These are phyloP conservation scores for Penicillium desertorum DNA, from an alignment of 495 filamentous ascomycete genomes.

Conservation along the genomic window DNA sequence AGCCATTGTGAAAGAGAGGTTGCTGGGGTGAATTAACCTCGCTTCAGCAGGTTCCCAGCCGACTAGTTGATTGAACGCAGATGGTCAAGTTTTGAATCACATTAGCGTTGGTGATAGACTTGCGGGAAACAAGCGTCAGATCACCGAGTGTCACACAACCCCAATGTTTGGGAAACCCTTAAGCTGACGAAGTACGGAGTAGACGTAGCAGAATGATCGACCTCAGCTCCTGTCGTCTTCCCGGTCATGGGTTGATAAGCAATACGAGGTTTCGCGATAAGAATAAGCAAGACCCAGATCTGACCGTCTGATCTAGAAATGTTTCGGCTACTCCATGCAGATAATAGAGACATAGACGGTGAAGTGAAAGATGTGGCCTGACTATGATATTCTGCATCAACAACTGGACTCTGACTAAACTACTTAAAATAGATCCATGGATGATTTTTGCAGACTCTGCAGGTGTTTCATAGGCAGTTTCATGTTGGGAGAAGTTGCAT, in stretches of 20 bases:
- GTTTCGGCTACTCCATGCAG: constrained; percentile 13
- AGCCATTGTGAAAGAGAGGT: constrained; percentile 7
- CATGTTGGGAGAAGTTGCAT: background rate
- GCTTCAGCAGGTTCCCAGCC: background rate
- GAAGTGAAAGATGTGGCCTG: background rate
- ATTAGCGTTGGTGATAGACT: constrained; percentile 14
- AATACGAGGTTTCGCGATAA: background rate
- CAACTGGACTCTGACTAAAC: background rate
- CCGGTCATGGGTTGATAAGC: constrained; percentile 2
- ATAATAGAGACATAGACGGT: background rate
- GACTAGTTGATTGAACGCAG: constrained; percentile 1
- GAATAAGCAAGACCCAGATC: background rate
- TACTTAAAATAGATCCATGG: background rate
- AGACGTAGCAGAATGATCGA: background rate
- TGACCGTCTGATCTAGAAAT: constrained; percentile 8
- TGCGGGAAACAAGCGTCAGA: constrained; percentile 17
- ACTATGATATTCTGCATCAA: background rate
- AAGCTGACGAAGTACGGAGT: background rate
- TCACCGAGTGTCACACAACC: constrained; percentile 18
- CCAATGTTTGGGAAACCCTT: background rate
- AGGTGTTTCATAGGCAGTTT: constrained; percentile 6
- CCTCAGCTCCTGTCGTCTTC: background rate
- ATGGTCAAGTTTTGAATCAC: constrained; percentile 10
- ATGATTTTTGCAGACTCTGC: background rate
- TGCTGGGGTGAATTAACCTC: background rate